Conservation (phyloP, 495 filamentous ascomycete genomes). For the Tuber indicum region DNA sequence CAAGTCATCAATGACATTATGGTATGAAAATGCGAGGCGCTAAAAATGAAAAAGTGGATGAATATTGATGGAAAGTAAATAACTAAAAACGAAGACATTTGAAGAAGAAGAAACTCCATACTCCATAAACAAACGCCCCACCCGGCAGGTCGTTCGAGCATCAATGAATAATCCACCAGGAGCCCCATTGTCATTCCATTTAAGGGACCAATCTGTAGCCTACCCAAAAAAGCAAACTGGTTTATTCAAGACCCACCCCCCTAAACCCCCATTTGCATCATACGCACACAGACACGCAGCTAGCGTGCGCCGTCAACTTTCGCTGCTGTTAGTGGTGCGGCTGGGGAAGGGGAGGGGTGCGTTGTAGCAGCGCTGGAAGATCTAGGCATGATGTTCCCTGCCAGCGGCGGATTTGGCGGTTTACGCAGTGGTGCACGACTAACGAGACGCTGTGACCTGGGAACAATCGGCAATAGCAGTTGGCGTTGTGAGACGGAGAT, state of each 20-base stretch:
- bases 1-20: background rate
- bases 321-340: background rate
- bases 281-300: background rate
- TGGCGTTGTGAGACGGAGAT: slow-evolving; percentile 37
- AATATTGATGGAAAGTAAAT: background rate
- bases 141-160: background rate
- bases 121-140: background rate
- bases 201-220: background rate
- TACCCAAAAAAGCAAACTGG: background rate
- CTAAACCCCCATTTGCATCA: background rate
- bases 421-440: slow-evolving; percentile 28
- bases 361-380: background rate
- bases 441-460: slow-evolving; percentile 33
- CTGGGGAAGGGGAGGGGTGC: background rate
- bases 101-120: background rate
- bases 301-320: background rate
- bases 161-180: background rate
- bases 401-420: background rate
- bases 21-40: background rate
- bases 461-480: slow-evolving; percentile 36
- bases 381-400: background rate
- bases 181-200: background rate
- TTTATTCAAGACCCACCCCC: background rate
- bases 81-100: background rate
- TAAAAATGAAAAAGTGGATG: background rate